These are phyloP conservation scores for Cinchona pubescens DNA, from an alignment of 257 asterid genomes.

Conservation along the genomic window DNA sequence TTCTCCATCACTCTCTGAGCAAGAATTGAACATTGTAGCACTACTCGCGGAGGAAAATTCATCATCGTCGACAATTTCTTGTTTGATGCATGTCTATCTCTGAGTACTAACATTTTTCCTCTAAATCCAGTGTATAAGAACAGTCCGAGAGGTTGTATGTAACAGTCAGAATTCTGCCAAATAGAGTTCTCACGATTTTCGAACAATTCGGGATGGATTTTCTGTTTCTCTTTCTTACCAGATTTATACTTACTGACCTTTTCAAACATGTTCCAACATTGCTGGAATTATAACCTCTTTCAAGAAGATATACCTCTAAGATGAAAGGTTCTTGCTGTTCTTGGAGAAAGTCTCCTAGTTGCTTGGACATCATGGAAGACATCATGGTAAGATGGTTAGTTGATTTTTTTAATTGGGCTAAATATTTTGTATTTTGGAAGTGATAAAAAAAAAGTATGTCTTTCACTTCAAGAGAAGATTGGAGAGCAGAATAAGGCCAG, in stretches of 20 bases:
- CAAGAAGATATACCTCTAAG: slow-evolving; percentile 53
- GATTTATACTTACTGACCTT: slow-evolving; percentile 23
- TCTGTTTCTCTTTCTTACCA: slow-evolving; percentile 32
- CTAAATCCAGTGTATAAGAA: slow-evolving; percentile 10
- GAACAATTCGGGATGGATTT: slow-evolving; percentile 41
- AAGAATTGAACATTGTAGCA: slow-evolving; percentile 37
- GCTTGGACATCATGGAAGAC: slow-evolving; percentile 20
- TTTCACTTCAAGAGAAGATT: slow-evolving; percentile 23
- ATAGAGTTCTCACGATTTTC: slow-evolving; percentile 29
- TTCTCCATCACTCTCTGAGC: slow-evolving; percentile 38
- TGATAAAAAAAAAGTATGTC: slow-evolving; percentile 7
- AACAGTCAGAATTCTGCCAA: slow-evolving; percentile 28
- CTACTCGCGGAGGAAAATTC: slow-evolving; percentile 38
- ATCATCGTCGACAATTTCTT: slow-evolving; percentile 30
- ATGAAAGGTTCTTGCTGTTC: slow-evolving; percentile 78
- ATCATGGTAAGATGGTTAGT: background rate
- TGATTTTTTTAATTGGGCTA: background rate
- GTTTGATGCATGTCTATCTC: slow-evolving; percentile 4
- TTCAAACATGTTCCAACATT: slow-evolving; percentile 22
- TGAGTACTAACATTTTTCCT: background rate
- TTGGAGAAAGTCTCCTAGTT: slow-evolving; percentile 50
- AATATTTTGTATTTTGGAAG: slow-evolving; percentile 23
- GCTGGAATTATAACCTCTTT: slow-evolving; percentile 30
- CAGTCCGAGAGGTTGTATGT: background rate
- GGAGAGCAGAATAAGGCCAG: slow-evolving; percentile 30